These are phyloP conservation scores for Penicillium goetzii DNA, from an alignment of 495 filamentous ascomycete species.

Conservation along the genomic window DNA sequence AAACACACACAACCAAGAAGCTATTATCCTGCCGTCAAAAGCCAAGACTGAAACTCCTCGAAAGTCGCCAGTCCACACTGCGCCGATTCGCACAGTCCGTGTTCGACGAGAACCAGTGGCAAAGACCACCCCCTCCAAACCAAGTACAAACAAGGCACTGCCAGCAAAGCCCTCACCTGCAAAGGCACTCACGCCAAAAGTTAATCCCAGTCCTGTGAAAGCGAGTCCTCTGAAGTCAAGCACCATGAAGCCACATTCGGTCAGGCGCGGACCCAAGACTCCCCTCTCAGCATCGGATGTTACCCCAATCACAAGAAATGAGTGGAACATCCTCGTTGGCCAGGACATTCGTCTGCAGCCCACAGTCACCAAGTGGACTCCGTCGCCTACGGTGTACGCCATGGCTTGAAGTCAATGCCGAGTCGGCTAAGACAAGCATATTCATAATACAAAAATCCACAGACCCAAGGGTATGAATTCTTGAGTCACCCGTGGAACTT, in stretches of 20 bases:
- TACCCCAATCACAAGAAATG: slow-evolving; percentile 51
- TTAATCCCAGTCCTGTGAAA: slow-evolving; percentile 2
- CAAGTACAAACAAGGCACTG: background rate
- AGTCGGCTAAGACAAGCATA: background rate
- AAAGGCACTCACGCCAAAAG: slow-evolving; percentile 13
- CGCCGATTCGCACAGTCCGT: slow-evolving; percentile 3
- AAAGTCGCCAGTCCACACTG: background rate
- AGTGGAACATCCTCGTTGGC: slow-evolving; percentile 50
- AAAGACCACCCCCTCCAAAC: background rate
- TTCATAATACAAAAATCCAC: background rate
- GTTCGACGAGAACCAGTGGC: slow-evolving; percentile 1
- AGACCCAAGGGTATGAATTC: background rate
- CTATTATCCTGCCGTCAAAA: slow-evolving; percentile 43
- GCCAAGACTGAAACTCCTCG: slow-evolving; percentile 25
- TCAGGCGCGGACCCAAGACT: slow-evolving; percentile 47
- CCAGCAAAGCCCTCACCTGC: slow-evolving; percentile 20
- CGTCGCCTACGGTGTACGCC: slow-evolving; percentile 43
- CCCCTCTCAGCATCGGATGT: slow-evolving; percentile 51
- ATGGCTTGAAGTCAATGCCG: slow-evolving; percentile 34
- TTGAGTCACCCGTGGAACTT: background rate
- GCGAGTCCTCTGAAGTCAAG: slow-evolving; percentile 4
- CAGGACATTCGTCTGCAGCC: slow-evolving; percentile 40
- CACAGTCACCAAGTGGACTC: slow-evolving; percentile 50
- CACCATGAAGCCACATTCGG: slow-evolving; percentile 5
- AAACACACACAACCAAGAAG: slow-evolving; percentile 55